Conservation (phyloP, 1,284 basidiomycete genomes). For the Tausonia pullulans region DNA sequence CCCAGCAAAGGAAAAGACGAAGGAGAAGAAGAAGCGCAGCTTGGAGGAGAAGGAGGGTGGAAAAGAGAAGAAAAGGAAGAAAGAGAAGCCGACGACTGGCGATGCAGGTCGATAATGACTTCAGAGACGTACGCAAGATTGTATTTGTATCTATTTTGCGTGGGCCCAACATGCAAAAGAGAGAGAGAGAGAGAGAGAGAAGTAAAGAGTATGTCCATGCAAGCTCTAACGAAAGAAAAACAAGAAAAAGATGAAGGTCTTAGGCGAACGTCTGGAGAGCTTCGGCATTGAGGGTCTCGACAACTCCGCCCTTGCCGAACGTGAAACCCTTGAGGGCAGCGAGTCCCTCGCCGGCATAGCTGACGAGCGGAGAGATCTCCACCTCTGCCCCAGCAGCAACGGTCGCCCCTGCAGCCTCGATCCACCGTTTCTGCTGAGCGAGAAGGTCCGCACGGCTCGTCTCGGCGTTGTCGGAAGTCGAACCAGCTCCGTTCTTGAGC, state of each 20-base stretch:
- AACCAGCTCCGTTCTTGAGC: conserved; percentile 92
- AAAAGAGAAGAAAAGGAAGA: neutral
- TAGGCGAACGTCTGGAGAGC: neutral
- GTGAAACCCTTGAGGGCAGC: conserved; percentile 65
- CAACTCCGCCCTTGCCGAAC: conserved; percentile 45
- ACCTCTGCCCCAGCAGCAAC: conserved; percentile 50
- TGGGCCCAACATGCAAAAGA: no score
- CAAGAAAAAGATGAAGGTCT: neutral
- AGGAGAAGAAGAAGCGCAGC: neutral
- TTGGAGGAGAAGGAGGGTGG: neutral
- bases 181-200: no score
- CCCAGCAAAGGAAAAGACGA: neutral
- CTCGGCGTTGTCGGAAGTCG: conserved; percentile 83
- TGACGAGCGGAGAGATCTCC: conserved; percentile 78
- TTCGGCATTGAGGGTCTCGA: conserved; percentile 22
- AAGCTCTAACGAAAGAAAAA: no score
- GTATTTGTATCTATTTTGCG: no score
- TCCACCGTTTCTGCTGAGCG: conserved; percentile 77
- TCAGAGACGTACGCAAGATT: no score
- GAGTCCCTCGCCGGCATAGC: conserved; percentile 86
- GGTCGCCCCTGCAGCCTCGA: conserved; percentile 64
- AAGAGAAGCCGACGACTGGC: neutral
- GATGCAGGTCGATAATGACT: no score
- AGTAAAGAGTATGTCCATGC: no score
- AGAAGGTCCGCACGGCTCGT: conserved; percentile 84